Evolutionary conservation across 257 asterid genomes (phyloP).

Genomic region (Anisodus acutangulus): DNA sequence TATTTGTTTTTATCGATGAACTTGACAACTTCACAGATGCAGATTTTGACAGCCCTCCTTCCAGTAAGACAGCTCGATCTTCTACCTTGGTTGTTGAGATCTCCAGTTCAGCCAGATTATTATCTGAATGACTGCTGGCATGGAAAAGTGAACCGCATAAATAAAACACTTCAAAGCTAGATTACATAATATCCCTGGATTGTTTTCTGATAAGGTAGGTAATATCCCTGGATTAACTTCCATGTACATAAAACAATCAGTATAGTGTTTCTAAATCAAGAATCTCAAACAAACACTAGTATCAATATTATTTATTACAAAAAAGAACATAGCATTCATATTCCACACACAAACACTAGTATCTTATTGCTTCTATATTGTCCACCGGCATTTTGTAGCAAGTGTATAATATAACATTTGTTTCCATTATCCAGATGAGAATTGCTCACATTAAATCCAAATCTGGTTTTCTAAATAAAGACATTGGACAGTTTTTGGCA

Average conservation of each 20-base stretch:
- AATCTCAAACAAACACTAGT: no score
- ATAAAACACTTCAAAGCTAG: slow-evolving; percentile 7
- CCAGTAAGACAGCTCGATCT: slow-evolving; percentile 77
- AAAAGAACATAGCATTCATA: background rate
- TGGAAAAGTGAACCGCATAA: slow-evolving; percentile 37
- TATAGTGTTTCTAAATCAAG: background rate
- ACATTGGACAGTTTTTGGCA: background rate
- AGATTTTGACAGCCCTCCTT: slow-evolving; percentile 83
- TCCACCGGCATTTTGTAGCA: slow-evolving; percentile 13
- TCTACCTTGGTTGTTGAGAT: slow-evolving; percentile 73
- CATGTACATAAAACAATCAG: background rate
- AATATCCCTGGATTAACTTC: background rate
- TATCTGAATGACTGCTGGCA: slow-evolving; percentile 78
- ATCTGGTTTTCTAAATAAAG: background rate
- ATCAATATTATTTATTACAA: no score
- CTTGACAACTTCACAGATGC: slow-evolving; percentile 60
- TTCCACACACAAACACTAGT: background rate
- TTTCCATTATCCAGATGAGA: background rate
- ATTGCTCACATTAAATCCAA: background rate
- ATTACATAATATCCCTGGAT: background rate
- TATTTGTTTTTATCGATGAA: slow-evolving; percentile 71
- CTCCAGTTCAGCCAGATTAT: slow-evolving; percentile 67
- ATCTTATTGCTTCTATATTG: background rate
- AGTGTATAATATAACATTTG: background rate
- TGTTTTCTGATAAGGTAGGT: no score